A percentile compares a stretch with the other conserved stretches of the same genome.
Conservation (phyloP, 306 rosid genomes). For the Malus sieversii region DNA sequence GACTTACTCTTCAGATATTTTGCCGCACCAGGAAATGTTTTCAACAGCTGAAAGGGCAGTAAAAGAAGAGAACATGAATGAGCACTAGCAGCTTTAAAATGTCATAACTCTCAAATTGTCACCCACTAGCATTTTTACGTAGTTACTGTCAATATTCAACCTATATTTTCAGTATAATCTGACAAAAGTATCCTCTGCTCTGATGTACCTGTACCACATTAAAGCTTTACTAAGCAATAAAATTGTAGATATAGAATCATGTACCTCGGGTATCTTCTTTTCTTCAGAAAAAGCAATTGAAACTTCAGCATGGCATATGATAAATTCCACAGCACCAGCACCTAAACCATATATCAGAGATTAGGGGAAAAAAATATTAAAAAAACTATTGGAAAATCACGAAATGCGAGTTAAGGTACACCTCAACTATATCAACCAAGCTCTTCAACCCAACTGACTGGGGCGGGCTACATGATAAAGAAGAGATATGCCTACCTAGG, state of each 20-base stretch:
- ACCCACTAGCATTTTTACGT: not conserved
- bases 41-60: constrained; percentile 57
- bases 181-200: not conserved
- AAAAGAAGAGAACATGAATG: constrained; percentile 9
- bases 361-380: constrained; percentile 9
- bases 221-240: not conserved
- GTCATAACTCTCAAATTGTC: not conserved
- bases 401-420: not conserved
- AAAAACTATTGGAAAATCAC: not conserved
- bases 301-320: constrained; percentile 76
- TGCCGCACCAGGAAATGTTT: constrained; percentile 58
- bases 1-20: constrained; percentile 62
- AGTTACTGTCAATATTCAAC: not conserved
- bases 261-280: constrained; percentile 83
- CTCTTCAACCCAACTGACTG: not conserved
- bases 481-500: constrained; percentile 55
- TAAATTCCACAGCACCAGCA: constrained; percentile 83
- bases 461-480: constrained; percentile 5
- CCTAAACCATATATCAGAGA: constrained; percentile 41
- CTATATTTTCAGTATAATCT: not conserved
- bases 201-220: not conserved
- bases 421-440: not conserved
- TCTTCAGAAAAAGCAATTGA: constrained; percentile 75
- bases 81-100: not conserved
- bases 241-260: not conserved